Percentiles rank a stretch among this genome's conserved stretches.
These are phyloP conservation scores for Cercospora citrullina DNA, from an alignment of 2,329 filamentous ascomycete genomes.

Conservation along the genomic window DNA sequence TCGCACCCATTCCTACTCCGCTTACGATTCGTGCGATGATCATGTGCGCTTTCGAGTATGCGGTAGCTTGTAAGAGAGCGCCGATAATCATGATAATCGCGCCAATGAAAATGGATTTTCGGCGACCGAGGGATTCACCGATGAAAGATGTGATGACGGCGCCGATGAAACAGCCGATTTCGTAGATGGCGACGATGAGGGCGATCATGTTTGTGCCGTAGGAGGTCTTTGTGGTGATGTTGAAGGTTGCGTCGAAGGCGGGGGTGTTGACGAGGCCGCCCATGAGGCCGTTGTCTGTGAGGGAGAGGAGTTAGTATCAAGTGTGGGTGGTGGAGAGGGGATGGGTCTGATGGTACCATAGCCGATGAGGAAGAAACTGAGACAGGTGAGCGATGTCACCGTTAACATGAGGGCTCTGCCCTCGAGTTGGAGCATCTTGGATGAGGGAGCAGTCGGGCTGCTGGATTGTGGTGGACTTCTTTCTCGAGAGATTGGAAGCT, in stretches of 20 bases:
- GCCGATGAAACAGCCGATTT: conserved; percentile 48
- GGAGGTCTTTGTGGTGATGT: conserved; percentile 42
- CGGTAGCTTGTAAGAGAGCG: conserved; percentile 46
- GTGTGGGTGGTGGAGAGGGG: conserved; percentile 14
- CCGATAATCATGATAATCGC: conserved; percentile 48
- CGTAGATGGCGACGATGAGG: conserved; percentile 49
- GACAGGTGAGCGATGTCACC: conserved; percentile 48
- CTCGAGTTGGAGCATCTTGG: conserved; percentile 32
- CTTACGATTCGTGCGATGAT: conserved; percentile 49
- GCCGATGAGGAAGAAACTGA: conserved; percentile 53
- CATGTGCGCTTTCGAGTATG: conserved; percentile 44
- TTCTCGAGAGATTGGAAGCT: background rate
- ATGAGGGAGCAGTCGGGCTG: conserved; percentile 5
- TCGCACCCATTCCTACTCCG: conserved; percentile 48
- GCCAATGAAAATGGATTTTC: conserved; percentile 46
- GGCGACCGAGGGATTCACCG: conserved; percentile 50
- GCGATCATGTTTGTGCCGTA: conserved; percentile 42
- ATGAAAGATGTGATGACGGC: conserved; percentile 43
- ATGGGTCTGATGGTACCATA: conserved; percentile 28
- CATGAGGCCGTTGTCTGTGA: conserved; percentile 25
- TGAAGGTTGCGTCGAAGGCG: conserved; percentile 47
- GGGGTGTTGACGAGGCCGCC: conserved; percentile 42
- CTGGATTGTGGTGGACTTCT: background rate
- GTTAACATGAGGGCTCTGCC: conserved; percentile 46
- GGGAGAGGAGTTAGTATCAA: conserved; percentile 9